Evolutionary conservation across 306 rosid genomes (phyloP).

Genomic region (Cucumis melo): DNA sequence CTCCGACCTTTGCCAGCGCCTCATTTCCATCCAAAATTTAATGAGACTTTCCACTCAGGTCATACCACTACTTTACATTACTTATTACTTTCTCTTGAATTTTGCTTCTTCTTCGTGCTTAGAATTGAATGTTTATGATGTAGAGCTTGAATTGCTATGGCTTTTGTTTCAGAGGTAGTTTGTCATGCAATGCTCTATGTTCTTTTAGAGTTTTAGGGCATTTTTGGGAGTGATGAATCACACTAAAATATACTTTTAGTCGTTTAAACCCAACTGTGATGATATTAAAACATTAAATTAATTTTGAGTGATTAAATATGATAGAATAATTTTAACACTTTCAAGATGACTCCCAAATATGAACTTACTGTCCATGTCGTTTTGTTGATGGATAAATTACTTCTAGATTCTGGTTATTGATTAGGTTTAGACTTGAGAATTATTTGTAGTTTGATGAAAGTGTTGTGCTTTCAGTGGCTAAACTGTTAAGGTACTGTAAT

Average conservation of each 20-base stretch:
- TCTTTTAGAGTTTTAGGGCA: neutral
- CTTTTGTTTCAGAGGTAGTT: neutral
- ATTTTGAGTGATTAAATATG: no score
- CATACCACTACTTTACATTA: neutral
- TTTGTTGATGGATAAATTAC: neutral
- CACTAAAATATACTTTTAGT: no score
- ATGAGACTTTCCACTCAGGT: conserved; percentile 55
- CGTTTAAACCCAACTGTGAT: no score
- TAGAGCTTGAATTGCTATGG: neutral
- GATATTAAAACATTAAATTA: no score
- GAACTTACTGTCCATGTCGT: neutral
- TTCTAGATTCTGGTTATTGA: neutral
- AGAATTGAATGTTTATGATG: neutral
- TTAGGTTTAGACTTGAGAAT: neutral
- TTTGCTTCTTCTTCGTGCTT: neutral
- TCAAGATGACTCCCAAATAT: no score
- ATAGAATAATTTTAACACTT: no score
- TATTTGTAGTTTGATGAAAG: neutral
- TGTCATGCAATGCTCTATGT: neutral
- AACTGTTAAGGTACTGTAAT: neutral
- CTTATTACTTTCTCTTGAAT: neutral
- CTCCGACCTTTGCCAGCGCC: conserved; percentile 59
- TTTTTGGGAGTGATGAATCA: no score
- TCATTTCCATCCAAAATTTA: conserved; percentile 70
- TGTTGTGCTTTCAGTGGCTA: neutral